Evolutionary conservation across 495 filamentous ascomycete genomes (phyloP), one percentile per base, ranked within the genome.

Genomic region (Aspergillus steynii): DNA sequence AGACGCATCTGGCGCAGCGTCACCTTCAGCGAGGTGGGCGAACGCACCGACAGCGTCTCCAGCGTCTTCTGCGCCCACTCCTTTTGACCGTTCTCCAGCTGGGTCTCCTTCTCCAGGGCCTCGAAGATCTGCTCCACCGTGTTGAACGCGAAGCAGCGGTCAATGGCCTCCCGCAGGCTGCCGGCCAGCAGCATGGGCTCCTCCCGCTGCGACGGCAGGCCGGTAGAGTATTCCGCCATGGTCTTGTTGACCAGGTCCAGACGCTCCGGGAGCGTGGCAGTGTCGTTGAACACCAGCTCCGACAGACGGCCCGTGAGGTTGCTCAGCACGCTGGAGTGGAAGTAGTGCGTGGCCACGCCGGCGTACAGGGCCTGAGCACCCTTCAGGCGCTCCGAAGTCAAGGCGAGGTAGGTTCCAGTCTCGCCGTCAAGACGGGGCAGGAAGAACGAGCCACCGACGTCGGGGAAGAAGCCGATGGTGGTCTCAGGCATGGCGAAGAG

Each of bases 401-500:
- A 80, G 28, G 89, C 95, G 46, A 98, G 85, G 75, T 97, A 98
- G 47, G 91, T 96, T 37, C 95, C 95, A 48, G 91, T 69, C 56
- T 83, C 72, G 51, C 95, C 95, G 60, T 94, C 86, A 76, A 99
- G 86, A 59, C 92, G 83, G 8, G 95, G 90, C 28, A 99, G 81
- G 82, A 97, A 98, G 80, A 97, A 98, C 25, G 90, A 93, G 56
- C 86, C 95, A 48, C 95, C 95, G 34, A 99, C 96, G 67, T 99
- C 95, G 31, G 96, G 95, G 79, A 98, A 99, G 80, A 97, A 97
- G 9, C 95, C 95, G 66, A 99, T 99, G 8, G 82, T 93, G 2
- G 95, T 99, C 80, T 99, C 95, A 42, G 95, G 95, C 95, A 99
- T 99, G 62, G 96, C 93, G 69, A 99, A 96, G 25, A 93, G 73